Conservation (phyloP, 164 flowering plant genomes). For the Magnolia sinica region DNA sequence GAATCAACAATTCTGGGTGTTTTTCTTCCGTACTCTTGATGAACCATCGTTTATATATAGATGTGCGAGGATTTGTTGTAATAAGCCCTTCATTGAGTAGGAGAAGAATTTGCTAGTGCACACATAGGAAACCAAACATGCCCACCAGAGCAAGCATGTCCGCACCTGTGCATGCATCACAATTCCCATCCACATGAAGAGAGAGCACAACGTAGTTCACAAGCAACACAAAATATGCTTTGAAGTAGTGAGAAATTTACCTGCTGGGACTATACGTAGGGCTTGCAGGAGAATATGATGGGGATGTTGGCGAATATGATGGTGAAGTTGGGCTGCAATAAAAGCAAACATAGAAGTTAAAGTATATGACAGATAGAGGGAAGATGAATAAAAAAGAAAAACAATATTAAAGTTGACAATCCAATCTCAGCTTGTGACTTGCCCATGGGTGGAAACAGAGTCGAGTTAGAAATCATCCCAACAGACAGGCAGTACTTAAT, state of each 20-base stretch:
- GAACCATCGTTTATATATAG: no score
- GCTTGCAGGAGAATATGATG: constrained; percentile 87
- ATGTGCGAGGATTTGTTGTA: neutral
- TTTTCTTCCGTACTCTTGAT: no score
- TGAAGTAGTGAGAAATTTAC: constrained; percentile 28
- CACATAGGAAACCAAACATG: no score
- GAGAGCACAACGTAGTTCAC: neutral
- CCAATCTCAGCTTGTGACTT: neutral
- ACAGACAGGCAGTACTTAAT: neutral
- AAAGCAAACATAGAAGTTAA: constrained; percentile 3
- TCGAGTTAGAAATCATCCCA: neutral
- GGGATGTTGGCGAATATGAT: constrained; percentile 96
- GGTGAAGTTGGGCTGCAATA: constrained; percentile 87
- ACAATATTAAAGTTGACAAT: neutral
- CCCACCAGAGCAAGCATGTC: no score
- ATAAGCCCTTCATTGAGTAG: no score
- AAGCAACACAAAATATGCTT: neutral
- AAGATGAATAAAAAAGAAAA: neutral
- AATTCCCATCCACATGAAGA: neutral
- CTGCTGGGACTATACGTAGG: constrained; percentile 97
- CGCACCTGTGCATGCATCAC: no score
- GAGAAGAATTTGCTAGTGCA: no score
- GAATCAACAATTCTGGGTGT: no score
- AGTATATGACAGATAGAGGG: neutral
- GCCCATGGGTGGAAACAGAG: neutral